These are phyloP conservation scores for Termitomyces sp. DNA, from an alignment of 768 basidiomycete species.

Conservation along the genomic window DNA sequence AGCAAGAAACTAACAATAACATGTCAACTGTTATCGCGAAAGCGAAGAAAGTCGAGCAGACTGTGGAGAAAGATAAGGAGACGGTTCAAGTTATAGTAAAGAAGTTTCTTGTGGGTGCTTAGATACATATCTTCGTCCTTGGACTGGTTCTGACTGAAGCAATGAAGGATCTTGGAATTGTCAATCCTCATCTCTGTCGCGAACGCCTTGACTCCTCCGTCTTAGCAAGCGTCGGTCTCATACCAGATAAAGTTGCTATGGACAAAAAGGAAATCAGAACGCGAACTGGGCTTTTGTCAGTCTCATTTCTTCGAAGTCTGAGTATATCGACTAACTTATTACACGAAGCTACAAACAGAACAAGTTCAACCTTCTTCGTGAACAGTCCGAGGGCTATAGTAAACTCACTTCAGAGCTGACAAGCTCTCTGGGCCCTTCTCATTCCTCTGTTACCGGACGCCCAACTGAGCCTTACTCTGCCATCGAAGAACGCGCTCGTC, in stretches of 20 bases:
- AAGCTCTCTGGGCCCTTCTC: constrained; percentile 70
- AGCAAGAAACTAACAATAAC: constrained; percentile 20
- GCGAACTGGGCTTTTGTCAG: constrained; percentile 79
- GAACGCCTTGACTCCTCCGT: constrained; percentile 72
- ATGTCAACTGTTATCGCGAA: constrained; percentile 25
- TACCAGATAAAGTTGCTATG: constrained; percentile 60
- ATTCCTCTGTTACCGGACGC: constrained; percentile 61
- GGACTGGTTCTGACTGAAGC: constrained; percentile 1
- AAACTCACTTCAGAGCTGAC: constrained; percentile 85
- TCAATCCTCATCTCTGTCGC: constrained; percentile 59
- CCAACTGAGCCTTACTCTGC: constrained; percentile 55
- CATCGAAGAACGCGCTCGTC: constrained; percentile 61
- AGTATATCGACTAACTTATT: constrained; percentile 3
- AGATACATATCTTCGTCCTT: neutral
- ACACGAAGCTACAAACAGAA: constrained; percentile 87
- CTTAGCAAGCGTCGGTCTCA: constrained; percentile 60
- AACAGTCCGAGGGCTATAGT: constrained; percentile 97
- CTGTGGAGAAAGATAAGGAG: constrained; percentile 61
- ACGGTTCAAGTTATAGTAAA: constrained; percentile 55
- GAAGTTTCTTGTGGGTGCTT: constrained; percentile 52
- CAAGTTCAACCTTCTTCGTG: constrained; percentile 96
- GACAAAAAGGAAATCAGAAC: constrained; percentile 81
- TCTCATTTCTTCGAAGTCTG: constrained; percentile 11
- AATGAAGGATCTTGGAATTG: constrained; percentile 51
- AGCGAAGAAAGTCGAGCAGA: constrained; percentile 44